Evolutionary conservation across 768 basidiomycete genomes (phyloP).

Genomic region (Leccinum subtestaceum): DNA sequence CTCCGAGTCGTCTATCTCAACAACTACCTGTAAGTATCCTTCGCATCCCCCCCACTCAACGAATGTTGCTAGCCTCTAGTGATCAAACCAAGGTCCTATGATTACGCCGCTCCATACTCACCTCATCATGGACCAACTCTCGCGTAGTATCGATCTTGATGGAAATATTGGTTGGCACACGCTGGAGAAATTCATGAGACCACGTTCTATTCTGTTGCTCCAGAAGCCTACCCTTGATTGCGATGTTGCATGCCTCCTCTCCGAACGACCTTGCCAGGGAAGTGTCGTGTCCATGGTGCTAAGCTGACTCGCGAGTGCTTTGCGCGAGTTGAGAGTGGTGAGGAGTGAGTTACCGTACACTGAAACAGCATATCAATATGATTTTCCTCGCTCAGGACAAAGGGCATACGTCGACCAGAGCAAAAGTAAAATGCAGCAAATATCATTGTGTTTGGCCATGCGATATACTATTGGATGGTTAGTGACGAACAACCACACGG

Average conservation of each 20-base stretch:
- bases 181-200: neutral
- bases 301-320: slow-evolving; percentile 37
- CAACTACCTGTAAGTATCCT: neutral
- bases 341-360: slow-evolving; percentile 59
- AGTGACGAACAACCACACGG: neutral
- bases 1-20: neutral
- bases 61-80: neutral
- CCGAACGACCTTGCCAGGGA: slow-evolving; percentile 10
- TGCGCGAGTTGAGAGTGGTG: slow-evolving; percentile 55
- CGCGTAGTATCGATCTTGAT: neutral
- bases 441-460: slow-evolving; percentile 47
- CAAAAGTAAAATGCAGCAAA: slow-evolving; percentile 62
- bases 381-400: neutral
- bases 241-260: neutral
- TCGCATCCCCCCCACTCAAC: neutral
- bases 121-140: neutral
- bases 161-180: neutral
- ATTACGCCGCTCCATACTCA: neutral
- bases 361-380: slow-evolving; percentile 16
- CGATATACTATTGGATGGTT: slow-evolving; percentile 38
- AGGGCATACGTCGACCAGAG: slow-evolving; percentile 52
- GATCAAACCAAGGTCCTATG: neutral
- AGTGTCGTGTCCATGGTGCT: slow-evolving; percentile 13
- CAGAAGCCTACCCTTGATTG: neutral
- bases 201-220: neutral